Conservation (phyloP, 306 rosid species). For the Pterocarpus macrocarpus region DNA sequence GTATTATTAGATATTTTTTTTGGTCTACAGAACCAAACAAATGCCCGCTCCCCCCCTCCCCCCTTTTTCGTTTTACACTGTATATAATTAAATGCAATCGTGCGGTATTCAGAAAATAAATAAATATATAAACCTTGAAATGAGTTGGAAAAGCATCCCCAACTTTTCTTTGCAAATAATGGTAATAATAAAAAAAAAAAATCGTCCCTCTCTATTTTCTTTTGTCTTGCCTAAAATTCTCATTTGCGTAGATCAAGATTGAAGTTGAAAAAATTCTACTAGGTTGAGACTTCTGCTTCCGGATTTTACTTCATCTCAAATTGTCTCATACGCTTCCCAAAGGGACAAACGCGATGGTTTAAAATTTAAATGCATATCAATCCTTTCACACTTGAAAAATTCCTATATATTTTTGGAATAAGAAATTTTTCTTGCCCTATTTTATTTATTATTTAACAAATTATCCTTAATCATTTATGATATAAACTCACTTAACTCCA, state of each 20-base stretch:
- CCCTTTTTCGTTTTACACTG: background rate
- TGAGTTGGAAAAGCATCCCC: background rate
- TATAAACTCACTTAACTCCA: too few species aligned
- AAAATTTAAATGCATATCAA: background rate
- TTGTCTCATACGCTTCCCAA: background rate
- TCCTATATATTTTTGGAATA: too few species aligned
- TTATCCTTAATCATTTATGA: too few species aligned
- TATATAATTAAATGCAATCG: background rate
- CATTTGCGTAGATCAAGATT: background rate
- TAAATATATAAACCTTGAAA: background rate
- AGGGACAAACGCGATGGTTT: background rate
- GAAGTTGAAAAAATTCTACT: background rate
- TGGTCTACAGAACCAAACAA: slow-evolving; percentile 3
- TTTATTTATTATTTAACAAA: too few species aligned
- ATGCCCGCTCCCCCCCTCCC: background rate
- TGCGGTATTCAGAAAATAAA: background rate
- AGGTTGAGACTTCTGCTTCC: background rate
- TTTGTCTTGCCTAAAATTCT: background rate
- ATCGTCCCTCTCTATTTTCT: too few species aligned
- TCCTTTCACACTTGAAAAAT: background rate
- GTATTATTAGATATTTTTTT: background rate
- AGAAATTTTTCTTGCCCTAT: too few species aligned
- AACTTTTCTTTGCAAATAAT: background rate
- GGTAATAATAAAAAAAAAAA: too few species aligned
- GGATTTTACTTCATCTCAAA: background rate